These are phyloP conservation scores for Globisporangium abappressorium DNA, from an alignment of 352 stramenopile genomes.

Conservation along the genomic window DNA sequence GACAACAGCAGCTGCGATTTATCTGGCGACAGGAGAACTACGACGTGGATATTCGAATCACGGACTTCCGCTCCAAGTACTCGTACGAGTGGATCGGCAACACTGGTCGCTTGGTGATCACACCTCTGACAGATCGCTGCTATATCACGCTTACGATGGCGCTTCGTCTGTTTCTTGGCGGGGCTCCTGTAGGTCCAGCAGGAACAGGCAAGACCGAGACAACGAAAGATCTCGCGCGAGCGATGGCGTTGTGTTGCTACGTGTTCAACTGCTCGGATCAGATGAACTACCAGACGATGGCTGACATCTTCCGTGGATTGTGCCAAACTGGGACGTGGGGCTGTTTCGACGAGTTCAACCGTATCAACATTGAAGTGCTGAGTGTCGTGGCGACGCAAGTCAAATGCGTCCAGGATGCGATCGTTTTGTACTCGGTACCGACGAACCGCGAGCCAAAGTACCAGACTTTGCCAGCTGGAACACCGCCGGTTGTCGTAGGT, in stretches of 20 bases:
- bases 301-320: slow-evolving; percentile 83
- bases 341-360: slow-evolving; percentile 89
- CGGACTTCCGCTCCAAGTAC: slow-evolving; percentile 94
- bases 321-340: slow-evolving; percentile 86
- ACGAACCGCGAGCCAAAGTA: slow-evolving; percentile 95
- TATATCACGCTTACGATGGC: slow-evolving; percentile 98
- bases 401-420: slow-evolving; percentile 84
- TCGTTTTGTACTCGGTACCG: slow-evolving; percentile 88
- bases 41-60: slow-evolving; percentile 96
- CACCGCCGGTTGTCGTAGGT: slow-evolving; percentile 86
- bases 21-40: slow-evolving; percentile 92
- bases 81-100: slow-evolving; percentile 90
- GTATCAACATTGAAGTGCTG: slow-evolving; percentile 88
- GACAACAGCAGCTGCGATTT: slow-evolving; percentile 86
- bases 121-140: slow-evolving; percentile 94
- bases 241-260: slow-evolving; percentile 85
- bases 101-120: slow-evolving; percentile 93
- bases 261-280: slow-evolving; percentile 90
- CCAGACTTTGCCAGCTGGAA: slow-evolving; percentile 90
- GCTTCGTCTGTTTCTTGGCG: slow-evolving; percentile 94
- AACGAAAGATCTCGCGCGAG: slow-evolving; percentile 81
- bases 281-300: slow-evolving; percentile 91
- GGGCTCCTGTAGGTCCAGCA: slow-evolving; percentile 90
- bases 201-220: slow-evolving; percentile 91
- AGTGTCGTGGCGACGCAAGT: slow-evolving; percentile 85